These are phyloP conservation scores for Plasmodium inui DNA, from an alignment of 169 alveolate species.

Conservation along the genomic window DNA sequence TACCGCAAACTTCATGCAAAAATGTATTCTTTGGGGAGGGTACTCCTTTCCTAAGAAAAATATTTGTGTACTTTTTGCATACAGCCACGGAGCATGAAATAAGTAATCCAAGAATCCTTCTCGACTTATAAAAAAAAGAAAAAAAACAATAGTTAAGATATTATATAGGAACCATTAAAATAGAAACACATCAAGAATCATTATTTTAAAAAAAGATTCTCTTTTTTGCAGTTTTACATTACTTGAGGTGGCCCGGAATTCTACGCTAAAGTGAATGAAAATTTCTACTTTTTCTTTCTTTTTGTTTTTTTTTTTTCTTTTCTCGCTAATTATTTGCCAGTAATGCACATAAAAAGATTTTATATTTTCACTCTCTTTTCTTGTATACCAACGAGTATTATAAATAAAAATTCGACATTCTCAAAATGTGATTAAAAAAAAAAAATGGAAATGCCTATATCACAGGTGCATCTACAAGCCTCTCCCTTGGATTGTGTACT, in stretches of 20 bases:
- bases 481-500: neutral
- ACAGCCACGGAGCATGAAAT: neutral
- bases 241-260: neutral
- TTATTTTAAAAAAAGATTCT: neutral
- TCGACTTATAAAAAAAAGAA: neutral
- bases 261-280: neutral
- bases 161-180: neutral
- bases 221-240: neutral
- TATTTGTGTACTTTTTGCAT: neutral
- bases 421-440: neutral
- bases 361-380: neutral
- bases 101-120: neutral
- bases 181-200: neutral
- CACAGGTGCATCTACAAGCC: neutral
- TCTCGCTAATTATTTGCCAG: neutral
- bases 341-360: neutral
- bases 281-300: neutral
- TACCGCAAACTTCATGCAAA: neutral
- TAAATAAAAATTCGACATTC: neutral
- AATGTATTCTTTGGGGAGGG: neutral
- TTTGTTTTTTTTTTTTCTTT: neutral
- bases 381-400: neutral
- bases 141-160: neutral
- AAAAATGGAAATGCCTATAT: neutral
- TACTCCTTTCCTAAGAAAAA: neutral